phyloP scores from a whole-genome alignment of 192 early-diverging fungal genomes.

The Spizellomyces sp. region DNA sequence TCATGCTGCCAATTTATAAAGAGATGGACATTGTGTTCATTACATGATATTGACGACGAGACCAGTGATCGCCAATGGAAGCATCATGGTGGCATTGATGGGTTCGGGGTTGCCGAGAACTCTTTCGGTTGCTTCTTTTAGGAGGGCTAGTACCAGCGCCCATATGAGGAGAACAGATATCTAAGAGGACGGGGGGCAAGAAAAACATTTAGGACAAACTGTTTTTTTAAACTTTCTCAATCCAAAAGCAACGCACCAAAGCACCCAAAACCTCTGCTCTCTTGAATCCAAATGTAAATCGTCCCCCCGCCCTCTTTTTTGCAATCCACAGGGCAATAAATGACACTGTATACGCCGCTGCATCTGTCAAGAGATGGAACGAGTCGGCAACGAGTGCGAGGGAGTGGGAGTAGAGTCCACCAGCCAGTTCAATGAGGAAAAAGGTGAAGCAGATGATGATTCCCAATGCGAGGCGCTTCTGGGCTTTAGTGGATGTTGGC shows the following conservation, averaged over 20 bases:
- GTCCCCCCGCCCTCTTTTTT: slow-evolving; percentile 50
- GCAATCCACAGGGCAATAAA: slow-evolving; percentile 64
- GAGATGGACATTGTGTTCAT: neutral
- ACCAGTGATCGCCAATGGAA: slow-evolving; percentile 61
- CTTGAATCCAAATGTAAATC: slow-evolving; percentile 67
- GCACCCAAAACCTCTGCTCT: slow-evolving; percentile 81
- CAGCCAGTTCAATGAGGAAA: slow-evolving; percentile 62
- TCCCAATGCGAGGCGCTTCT: slow-evolving; percentile 49
- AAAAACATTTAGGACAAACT: too few relatives aligned
- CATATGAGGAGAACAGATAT: slow-evolving; percentile 72
- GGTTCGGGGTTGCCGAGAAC: slow-evolving; percentile 53
- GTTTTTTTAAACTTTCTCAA: too few relatives aligned
- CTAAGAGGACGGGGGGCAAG: too few relatives aligned
- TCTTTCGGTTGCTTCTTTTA: slow-evolving; percentile 70
- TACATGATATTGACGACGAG: slow-evolving; percentile 70
- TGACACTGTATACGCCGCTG: slow-evolving; percentile 70
- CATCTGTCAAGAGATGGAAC: slow-evolving; percentile 75
- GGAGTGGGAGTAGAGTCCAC: slow-evolving; percentile 42
- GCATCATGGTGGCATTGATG: slow-evolving; percentile 69
- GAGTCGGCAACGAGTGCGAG: slow-evolving; percentile 71
- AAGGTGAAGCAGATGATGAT: slow-evolving; percentile 58
- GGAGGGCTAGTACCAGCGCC: slow-evolving; percentile 62
- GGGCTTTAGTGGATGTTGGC: too few relatives aligned
- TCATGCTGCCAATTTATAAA: neutral
- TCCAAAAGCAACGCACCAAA: slow-evolving; percentile 18